A percentile compares a stretch with the other conserved stretches of the same genome.
Evolutionary conservation across 306 rosid species (phyloP).

Genomic region (Casuarina glauca): DNA sequence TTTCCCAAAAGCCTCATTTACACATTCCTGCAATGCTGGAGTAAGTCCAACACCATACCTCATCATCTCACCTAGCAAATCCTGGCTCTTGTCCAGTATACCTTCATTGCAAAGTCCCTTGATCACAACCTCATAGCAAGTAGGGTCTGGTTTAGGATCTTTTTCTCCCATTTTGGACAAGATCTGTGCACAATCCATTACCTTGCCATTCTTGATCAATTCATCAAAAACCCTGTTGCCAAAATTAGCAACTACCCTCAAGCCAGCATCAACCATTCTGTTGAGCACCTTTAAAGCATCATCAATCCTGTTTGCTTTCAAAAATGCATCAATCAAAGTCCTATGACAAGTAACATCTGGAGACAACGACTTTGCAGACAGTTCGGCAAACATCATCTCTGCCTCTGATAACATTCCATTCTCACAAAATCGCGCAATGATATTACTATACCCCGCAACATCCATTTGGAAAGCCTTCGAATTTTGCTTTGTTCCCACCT

Average conservation of each 20-base stretch:
- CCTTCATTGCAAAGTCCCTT: slow-evolving; percentile 76
- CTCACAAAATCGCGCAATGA: slow-evolving; percentile 75
- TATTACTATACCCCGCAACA: slow-evolving; percentile 85
- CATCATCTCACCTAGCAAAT: slow-evolving; percentile 64
- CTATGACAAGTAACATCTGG: slow-evolving; percentile 84
- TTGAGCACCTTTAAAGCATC: slow-evolving; percentile 68
- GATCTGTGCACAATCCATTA: slow-evolving; percentile 62
- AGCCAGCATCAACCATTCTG: slow-evolving; percentile 83
- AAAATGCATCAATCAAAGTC: slow-evolving; percentile 72
- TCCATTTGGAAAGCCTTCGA: slow-evolving; percentile 90
- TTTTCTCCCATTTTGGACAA: slow-evolving; percentile 90
- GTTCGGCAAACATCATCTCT: slow-evolving; percentile 61
- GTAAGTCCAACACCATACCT: slow-evolving; percentile 78
- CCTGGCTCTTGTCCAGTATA: slow-evolving; percentile 52
- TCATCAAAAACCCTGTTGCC: slow-evolving; percentile 72
- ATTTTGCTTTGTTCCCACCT: slow-evolving; percentile 69
- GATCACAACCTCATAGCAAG: slow-evolving; percentile 80
- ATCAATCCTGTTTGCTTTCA: slow-evolving; percentile 62
- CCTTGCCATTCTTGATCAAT: slow-evolving; percentile 71
- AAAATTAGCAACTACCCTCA: slow-evolving; percentile 82
- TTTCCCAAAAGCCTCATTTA: slow-evolving; percentile 50
- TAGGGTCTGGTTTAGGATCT: slow-evolving; percentile 91
- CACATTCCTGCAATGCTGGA: slow-evolving; percentile 54
- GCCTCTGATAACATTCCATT: slow-evolving; percentile 73
- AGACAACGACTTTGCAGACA: slow-evolving; percentile 73